Percentiles rank a stretch among this genome's conserved stretches.
These are phyloP conservation scores for Scutellaria minor DNA, from an alignment of 257 asterid species.

Conservation along the genomic window DNA sequence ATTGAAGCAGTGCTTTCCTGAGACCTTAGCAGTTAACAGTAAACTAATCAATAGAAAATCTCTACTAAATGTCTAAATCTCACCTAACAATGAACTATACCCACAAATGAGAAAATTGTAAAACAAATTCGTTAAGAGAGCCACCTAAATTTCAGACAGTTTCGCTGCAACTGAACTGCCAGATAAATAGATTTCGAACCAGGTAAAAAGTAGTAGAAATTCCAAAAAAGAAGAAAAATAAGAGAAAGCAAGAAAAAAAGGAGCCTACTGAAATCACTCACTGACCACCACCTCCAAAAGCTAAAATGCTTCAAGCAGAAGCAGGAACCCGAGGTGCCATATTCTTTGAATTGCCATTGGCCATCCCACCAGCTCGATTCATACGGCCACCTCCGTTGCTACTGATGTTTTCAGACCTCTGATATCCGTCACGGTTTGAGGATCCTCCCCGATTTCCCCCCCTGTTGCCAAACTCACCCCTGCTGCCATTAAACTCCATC, in stretches of 20 bases:
- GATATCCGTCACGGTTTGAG: conserved; percentile 74
- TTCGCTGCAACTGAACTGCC: conserved; percentile 27
- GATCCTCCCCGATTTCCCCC: conserved; percentile 73
- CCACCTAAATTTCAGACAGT: conserved; percentile 32
- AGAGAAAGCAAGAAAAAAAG: not conserved
- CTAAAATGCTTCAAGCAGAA: conserved; percentile 57
- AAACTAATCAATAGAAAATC: conserved; percentile 32
- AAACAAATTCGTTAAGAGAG: conserved; percentile 33
- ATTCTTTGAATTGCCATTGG: conserved; percentile 59
- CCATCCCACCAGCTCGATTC: conserved; percentile 58
- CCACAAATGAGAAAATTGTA: conserved; percentile 36
- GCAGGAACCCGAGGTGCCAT: conserved; percentile 69
- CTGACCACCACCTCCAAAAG: conserved; percentile 16
- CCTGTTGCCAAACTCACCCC: conserved; percentile 64
- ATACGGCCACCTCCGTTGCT: conserved; percentile 54
- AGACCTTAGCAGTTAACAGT: conserved; percentile 22
- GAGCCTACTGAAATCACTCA: conserved; percentile 34
- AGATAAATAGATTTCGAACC: not conserved
- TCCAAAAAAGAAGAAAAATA: not conserved
- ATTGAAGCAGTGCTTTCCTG: conserved; percentile 10
- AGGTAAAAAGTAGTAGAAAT: conserved; percentile 10
- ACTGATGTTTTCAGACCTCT: conserved; percentile 46
- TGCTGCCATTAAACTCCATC: conserved; percentile 59
- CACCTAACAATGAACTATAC: conserved; percentile 38
- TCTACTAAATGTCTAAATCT: conserved; percentile 28